Percentiles rank a stretch among this genome's conserved stretches.
Evolutionary conservation across 2,329 filamentous ascomycete species (phyloP).

Genomic region (Nothophoma quercina): DNA sequence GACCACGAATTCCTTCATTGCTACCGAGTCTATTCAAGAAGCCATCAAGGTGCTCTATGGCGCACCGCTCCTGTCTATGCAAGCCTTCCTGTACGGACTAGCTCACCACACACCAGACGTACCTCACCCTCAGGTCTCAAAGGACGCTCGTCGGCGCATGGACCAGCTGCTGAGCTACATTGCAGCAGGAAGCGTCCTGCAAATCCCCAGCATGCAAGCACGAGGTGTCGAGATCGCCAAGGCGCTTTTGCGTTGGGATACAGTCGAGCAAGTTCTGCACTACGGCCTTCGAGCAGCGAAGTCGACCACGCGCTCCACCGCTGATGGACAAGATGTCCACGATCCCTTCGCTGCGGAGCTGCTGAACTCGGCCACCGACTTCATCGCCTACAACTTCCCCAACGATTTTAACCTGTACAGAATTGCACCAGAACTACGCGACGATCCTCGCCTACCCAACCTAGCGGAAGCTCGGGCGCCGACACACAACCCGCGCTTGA

Average conservation of each 20-base stretch:
- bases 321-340: constrained; percentile 48
- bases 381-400: constrained; percentile 68
- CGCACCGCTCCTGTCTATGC: constrained; percentile 37
- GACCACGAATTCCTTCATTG: constrained; percentile 38
- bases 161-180: constrained; percentile 64
- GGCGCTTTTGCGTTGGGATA: constrained; percentile 68
- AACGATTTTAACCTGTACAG: constrained; percentile 66
- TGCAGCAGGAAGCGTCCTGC: constrained; percentile 67
- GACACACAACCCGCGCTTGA: constrained; percentile 62
- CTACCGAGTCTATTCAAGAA: constrained; percentile 42
- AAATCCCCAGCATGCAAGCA: constrained; percentile 62
- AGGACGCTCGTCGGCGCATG: constrained; percentile 47
- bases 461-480: constrained; percentile 46
- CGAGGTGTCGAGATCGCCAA: constrained; percentile 68
- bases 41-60: constrained; percentile 49
- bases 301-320: constrained; percentile 16
- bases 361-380: constrained; percentile 64
- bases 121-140: constrained; percentile 30
- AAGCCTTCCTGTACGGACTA: constrained; percentile 41
- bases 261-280: constrained; percentile 66
- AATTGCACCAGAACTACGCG: constrained; percentile 55
- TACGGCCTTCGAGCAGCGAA: constrained; percentile 62
- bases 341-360: constrained; percentile 64
- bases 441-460: constrained; percentile 57
- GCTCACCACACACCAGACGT: constrained; percentile 34